A percentile compares a stretch with the other conserved stretches of the same genome.
These are phyloP conservation scores for Thielaviopsis cerberus DNA, from an alignment of 2,329 filamentous ascomycete genomes.

Conservation along the genomic window DNA sequence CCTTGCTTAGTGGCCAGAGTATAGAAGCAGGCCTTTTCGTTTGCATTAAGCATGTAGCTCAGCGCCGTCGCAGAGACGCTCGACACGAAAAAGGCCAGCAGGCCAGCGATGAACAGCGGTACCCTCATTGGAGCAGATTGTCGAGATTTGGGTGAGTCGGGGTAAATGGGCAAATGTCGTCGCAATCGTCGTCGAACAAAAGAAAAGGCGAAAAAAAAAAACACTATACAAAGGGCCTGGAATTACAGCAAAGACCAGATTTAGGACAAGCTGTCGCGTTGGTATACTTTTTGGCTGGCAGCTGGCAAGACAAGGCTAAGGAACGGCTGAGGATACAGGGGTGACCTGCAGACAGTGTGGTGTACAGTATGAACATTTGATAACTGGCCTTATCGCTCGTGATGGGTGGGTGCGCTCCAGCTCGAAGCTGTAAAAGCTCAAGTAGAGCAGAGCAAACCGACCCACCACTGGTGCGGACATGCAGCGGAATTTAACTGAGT, in stretches of 20 bases:
- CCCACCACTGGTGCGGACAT: not conserved
- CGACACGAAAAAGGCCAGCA: slow-evolving; percentile 52
- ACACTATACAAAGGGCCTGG: not conserved
- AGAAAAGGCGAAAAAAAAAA: not conserved
- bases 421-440: not conserved
- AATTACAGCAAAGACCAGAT: slow-evolving; percentile 8
- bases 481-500: not conserved
- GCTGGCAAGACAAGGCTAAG: slow-evolving; percentile 1
- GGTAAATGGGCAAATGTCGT: not conserved
- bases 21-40: slow-evolving; percentile 95
- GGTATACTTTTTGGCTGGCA: not conserved
- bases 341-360: not conserved
- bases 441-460: not conserved
- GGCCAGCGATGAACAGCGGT: slow-evolving; percentile 40
- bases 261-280: slow-evolving; percentile 16
- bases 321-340: not conserved
- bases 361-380: not conserved
- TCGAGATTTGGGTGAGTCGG: not conserved
- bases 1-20: slow-evolving; percentile 56
- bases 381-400: not conserved
- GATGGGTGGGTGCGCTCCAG: not conserved
- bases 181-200: not conserved
- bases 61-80: slow-evolving; percentile 71
- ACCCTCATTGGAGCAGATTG: slow-evolving; percentile 38
- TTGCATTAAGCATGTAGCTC: slow-evolving; percentile 76